Conservation (phyloP, 2,329 filamentous ascomycete genomes). For the Aspergillus texensis region DNA sequence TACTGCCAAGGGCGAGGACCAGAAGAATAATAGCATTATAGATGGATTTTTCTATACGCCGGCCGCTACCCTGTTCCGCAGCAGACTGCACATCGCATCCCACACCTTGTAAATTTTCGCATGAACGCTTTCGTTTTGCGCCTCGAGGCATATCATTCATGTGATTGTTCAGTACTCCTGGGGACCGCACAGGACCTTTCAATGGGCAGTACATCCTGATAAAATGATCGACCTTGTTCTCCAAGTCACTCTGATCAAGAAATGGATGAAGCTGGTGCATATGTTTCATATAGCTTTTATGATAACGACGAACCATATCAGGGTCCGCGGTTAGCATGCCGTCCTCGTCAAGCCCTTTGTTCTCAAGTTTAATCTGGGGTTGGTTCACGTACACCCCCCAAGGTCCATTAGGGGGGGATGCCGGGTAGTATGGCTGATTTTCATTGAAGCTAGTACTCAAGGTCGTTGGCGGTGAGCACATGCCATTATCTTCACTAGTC, state of each 20-base stretch:
- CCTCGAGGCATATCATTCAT: constrained; percentile 31
- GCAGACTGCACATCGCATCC: constrained; percentile 29
- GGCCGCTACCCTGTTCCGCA: constrained; percentile 15
- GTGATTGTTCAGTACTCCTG: constrained; percentile 15
- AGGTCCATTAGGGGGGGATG: constrained; percentile 47
- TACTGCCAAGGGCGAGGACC: constrained; percentile 82
- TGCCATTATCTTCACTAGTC: constrained; percentile 52
- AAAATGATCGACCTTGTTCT: constrained; percentile 56
- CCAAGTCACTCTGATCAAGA: constrained; percentile 57
- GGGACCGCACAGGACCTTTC: constrained; percentile 15
- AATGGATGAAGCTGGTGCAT: constrained; percentile 69
- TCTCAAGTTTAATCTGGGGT: constrained; percentile 33
- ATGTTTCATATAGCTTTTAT: constrained; percentile 59
- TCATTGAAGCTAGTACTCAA: constrained; percentile 30
- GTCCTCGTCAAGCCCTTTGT: constrained; percentile 53
- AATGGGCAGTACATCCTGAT: constrained; percentile 50
- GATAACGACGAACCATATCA: constrained; percentile 53
- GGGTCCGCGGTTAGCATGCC: constrained; percentile 58
- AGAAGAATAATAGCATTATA: constrained; percentile 80
- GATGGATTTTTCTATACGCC: constrained; percentile 61
- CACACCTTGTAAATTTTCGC: constrained; percentile 30
- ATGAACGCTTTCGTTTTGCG: constrained; percentile 43
- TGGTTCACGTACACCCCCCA: constrained; percentile 52
- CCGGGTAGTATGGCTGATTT: constrained; percentile 31
- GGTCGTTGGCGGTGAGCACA: constrained; percentile 35